These are phyloP conservation scores for Biscutella laevigata DNA, from an alignment of 441 rosid species.

Conservation along the genomic window DNA sequence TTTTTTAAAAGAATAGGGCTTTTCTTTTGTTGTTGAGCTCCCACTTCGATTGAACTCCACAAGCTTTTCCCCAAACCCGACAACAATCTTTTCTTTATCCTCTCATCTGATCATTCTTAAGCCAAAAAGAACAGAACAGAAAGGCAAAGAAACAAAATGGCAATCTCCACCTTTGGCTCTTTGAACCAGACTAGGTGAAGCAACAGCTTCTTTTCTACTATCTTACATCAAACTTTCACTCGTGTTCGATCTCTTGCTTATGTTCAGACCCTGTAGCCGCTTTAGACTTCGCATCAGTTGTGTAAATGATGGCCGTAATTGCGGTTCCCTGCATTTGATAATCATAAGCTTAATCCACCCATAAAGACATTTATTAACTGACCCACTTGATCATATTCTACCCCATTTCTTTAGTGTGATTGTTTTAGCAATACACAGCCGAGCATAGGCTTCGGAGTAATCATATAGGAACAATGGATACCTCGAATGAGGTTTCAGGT, in stretches of 20 bases:
- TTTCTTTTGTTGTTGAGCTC: slow-evolving; percentile 51
- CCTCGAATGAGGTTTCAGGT: too few relatives aligned
- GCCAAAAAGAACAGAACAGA: background rate
- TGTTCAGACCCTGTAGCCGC: slow-evolving; percentile 41
- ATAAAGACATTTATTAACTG: too few relatives aligned
- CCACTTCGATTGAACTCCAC: slow-evolving; percentile 90
- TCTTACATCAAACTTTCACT: slow-evolving; percentile 32
- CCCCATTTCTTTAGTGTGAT: background rate
- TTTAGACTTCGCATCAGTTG: slow-evolving; percentile 62
- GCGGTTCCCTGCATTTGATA: slow-evolving; percentile 65
- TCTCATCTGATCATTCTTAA: slow-evolving; percentile 32
- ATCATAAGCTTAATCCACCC: slow-evolving; percentile 1
- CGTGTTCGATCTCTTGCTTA: slow-evolving; percentile 36
- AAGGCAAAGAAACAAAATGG: slow-evolving; percentile 13
- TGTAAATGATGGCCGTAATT: slow-evolving; percentile 71
- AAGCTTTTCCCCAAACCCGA: slow-evolving; percentile 32
- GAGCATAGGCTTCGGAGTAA: background rate
- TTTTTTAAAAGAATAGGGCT: too few relatives aligned
- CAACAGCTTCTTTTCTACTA: slow-evolving; percentile 24
- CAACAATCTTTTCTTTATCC: slow-evolving; percentile 21
- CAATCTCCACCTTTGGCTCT: slow-evolving; percentile 40
- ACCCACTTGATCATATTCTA: background rate
- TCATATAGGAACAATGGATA: background rate
- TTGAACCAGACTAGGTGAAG: slow-evolving; percentile 42
- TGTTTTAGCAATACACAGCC: background rate